These are phyloP conservation scores for Penicillium crustosum DNA, from an alignment of 2,329 filamentous ascomycete species.

Conservation along the genomic window DNA sequence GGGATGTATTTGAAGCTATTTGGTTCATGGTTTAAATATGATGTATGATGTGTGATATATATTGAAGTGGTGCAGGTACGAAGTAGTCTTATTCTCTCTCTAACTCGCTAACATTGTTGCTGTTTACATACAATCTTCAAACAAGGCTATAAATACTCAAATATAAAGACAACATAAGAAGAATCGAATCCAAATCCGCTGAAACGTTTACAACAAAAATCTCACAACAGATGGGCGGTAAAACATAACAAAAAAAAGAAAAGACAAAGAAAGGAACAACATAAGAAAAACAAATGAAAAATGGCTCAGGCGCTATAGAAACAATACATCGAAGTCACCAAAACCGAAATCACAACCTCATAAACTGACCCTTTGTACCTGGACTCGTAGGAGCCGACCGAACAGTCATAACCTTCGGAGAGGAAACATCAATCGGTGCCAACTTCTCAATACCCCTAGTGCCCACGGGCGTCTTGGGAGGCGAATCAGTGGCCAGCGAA, in stretches of 20 bases:
- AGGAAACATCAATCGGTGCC: neutral
- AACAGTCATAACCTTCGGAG: conserved; percentile 14
- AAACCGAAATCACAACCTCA: conserved; percentile 6
- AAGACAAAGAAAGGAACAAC: neutral
- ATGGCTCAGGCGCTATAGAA: neutral
- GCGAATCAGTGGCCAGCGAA: conserved; percentile 13
- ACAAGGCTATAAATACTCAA: conserved; percentile 2
- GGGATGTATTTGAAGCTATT: neutral
- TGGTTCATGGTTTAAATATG: no score
- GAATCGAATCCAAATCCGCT: conserved; percentile 1
- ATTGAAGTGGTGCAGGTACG: neutral
- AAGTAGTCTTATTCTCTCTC: neutral
- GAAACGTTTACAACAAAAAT: neutral
- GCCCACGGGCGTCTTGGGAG: conserved; percentile 10
- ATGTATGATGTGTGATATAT: neutral
- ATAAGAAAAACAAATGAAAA: neutral
- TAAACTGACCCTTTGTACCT: conserved; percentile 11
- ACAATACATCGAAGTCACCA: neutral
- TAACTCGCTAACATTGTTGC: neutral
- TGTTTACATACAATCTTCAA: conserved; percentile 5
- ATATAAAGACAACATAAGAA: neutral
- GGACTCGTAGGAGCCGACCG: conserved; percentile 25
- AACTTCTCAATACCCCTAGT: conserved; percentile 10
- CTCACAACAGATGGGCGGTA: neutral
- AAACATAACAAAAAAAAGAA: neutral